A percentile compares a stretch with the other conserved stretches of the same genome.
phyloP scores from a whole-genome alignment of 495 filamentous ascomycete genomes.

The Xylaria sp. region DNA sequence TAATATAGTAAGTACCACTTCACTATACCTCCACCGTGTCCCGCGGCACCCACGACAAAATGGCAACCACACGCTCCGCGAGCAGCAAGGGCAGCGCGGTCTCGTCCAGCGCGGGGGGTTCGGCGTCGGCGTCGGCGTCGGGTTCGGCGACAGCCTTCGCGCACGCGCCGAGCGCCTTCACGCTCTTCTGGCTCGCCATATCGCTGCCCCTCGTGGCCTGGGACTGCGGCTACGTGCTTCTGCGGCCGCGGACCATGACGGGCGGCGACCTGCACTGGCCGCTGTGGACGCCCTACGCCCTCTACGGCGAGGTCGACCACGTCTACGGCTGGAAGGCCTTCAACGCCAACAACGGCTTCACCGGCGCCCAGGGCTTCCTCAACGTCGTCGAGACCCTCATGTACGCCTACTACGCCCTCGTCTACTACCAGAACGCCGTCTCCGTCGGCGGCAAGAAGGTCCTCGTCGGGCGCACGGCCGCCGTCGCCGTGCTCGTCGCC shows the following conservation, averaged over 20 bases:
- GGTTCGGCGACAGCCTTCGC: constrained; percentile 58
- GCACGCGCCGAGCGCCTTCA: constrained; percentile 70
- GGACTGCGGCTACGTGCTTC: constrained; percentile 82
- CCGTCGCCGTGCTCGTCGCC: constrained; percentile 68
- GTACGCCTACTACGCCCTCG: constrained; percentile 73
- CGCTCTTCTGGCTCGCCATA: constrained; percentile 75
- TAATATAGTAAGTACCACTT: background rate
- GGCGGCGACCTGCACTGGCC: constrained; percentile 77
- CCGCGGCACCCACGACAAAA: no score
- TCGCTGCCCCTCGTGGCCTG: constrained; percentile 85
- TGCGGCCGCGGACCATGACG: constrained; percentile 85
- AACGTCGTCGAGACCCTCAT: constrained; percentile 76
- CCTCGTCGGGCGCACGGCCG: constrained; percentile 65
- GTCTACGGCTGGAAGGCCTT: constrained; percentile 85
- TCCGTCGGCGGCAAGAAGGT: constrained; percentile 44
- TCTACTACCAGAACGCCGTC: constrained; percentile 61
- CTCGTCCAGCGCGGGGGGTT: constrained; percentile 5
- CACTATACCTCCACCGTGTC: no score
- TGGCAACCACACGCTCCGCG: constrained; percentile 42
- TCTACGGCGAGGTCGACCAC: constrained; percentile 83
- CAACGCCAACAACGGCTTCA: constrained; percentile 76
- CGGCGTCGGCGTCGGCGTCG: no score
- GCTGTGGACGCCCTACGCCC: constrained; percentile 78
- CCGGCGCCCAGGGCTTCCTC: constrained; percentile 73
- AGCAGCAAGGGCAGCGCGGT: constrained; percentile 34